A percentile compares a stretch with the other conserved stretches of the same genome.
Conservation (phyloP, 2,329 filamentous ascomycete species). For the Westerdykella sp. region DNA sequence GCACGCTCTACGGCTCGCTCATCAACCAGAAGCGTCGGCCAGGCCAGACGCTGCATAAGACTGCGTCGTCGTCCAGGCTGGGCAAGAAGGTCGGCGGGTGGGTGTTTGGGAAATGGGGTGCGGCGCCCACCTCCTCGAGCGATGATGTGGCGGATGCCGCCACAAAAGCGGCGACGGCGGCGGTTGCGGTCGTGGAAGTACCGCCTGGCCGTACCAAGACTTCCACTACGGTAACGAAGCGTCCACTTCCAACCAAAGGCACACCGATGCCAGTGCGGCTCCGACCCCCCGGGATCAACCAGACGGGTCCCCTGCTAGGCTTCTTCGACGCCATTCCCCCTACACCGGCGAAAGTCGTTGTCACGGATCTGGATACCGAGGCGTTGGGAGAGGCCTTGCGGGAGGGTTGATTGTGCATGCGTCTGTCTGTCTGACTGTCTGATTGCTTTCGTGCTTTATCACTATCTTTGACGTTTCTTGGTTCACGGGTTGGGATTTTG, state of each 20-base stretch:
- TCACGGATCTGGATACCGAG: constrained; percentile 34
- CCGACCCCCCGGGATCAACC: constrained; percentile 34
- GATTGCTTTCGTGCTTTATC: no score
- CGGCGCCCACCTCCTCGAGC: constrained; percentile 39
- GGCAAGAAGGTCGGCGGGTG: constrained; percentile 57
- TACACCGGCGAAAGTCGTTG: constrained; percentile 29
- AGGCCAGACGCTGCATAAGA: constrained; percentile 6
- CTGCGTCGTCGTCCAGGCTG: constrained; percentile 9
- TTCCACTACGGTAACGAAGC: background rate
- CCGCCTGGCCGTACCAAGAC: background rate
- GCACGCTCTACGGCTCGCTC: constrained; percentile 35
- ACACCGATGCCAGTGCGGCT: constrained; percentile 5
- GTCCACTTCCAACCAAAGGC: background rate
- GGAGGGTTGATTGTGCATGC: no score
- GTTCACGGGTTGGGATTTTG: no score
- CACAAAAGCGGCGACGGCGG: no score
- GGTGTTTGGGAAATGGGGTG: constrained; percentile 59
- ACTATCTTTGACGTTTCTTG: no score
- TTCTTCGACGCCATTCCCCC: constrained; percentile 30
- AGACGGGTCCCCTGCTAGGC: constrained; percentile 35
- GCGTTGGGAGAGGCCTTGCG: constrained; percentile 26
- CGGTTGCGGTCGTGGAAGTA: no score
- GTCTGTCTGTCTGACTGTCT: no score
- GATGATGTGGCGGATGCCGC: no score
- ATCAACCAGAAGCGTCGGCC: constrained; percentile 20